Evolutionary conservation across 805 yeast genomes (phyloP), one percentile per base, ranked within the genome.

Genomic region (Kazachstania viticola): DNA sequence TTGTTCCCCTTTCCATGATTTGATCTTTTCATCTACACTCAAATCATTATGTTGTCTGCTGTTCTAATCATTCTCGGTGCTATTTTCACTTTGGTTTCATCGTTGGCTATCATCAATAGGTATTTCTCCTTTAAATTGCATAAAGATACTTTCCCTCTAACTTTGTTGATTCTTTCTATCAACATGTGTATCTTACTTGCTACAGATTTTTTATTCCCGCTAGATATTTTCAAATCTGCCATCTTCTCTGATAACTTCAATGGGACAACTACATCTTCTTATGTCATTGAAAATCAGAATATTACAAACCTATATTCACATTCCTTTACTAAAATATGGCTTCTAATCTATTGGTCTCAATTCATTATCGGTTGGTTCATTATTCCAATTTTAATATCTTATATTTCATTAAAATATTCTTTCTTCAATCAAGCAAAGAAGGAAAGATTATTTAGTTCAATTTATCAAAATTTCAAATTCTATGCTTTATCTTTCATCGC

Each of bases 341-440:
- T 42, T 13, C 17, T 40, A 11, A 41, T 53, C 4, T 54, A 53
- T 33, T 51, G 54, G 56, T 26, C 40, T 5, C 54, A 54, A 33
- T 54, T 53, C 28, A 30, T 45, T 3, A 25, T 51, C 2, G 53
- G 57, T 30, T 54, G 60, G 60, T 40, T 51, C 19, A 30, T 48
- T 16, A 37, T 54, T 9, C 60, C 60, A 5, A 48, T 51, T 3
- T 30, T 49, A 30, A 50, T 54, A 15, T 51, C 58, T n/a, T 54
- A 49, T 30, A 29, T 47, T 22, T 36, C 44, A 6, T 33, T 51
- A 28, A 50, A 49, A 31, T 54, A 50, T 36, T 39, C 45, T 3
- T 38, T 40, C 14, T 39, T 50, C 5, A 25, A 35, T 11, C 30
- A 30, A n/a, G 35, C 38, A n/a, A 27, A 39, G 5, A 28, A 35